Evolutionary conservation across 2,329 filamentous ascomycete species (phyloP).

Genomic region (Magnaporthiopsis incrustans): DNA sequence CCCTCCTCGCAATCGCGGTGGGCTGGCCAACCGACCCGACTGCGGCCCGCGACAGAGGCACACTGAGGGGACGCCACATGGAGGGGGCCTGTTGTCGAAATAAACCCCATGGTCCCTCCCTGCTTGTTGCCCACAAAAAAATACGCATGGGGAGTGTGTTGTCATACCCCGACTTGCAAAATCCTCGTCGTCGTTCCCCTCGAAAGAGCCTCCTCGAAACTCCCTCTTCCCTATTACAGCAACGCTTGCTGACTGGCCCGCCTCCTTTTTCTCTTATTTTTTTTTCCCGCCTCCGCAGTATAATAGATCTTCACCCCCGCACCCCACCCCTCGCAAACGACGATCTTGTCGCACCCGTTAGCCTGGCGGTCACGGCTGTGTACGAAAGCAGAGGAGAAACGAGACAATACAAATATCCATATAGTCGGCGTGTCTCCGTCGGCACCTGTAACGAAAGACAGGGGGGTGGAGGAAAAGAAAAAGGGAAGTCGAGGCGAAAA

Average conservation of each 20-base stretch:
- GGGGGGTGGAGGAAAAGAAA: not conserved
- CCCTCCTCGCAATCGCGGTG: not conserved
- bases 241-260: not conserved
- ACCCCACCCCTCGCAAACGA: not conserved
- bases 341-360: not conserved
- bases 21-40: not conserved
- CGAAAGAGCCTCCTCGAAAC: not conserved
- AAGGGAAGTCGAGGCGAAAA: not conserved
- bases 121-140: not conserved
- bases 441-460: not conserved
- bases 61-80: not conserved
- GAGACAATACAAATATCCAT: not conserved
- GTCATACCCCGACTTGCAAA: not conserved
- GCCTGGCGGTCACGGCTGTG: conserved; percentile 20
- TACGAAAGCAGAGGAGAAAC: conserved; percentile 24
- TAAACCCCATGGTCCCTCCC: not conserved
- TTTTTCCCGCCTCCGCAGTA: not conserved
- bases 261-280: not conserved
- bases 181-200: not conserved
- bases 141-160: not conserved
- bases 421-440: not conserved
- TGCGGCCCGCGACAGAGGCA: not conserved
- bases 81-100: not conserved
- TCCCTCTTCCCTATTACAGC: not conserved
- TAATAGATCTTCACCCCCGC: not conserved